phyloP scores from a whole-genome alignment of 2,329 filamentous ascomycete species.

The Sclerotinia minor region DNA sequence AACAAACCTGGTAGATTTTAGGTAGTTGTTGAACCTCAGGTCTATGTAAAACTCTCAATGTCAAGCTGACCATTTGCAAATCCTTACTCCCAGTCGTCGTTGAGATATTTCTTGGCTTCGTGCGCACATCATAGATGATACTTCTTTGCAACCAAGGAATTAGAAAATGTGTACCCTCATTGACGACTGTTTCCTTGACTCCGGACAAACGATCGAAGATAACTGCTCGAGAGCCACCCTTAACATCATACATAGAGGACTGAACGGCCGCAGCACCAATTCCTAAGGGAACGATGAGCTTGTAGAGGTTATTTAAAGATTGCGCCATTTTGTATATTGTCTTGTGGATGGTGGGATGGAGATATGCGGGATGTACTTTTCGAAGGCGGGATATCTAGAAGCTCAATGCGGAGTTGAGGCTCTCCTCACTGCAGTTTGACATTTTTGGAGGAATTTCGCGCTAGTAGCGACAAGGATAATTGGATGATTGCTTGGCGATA shows the following conservation, averaged over 20 bases:
- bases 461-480: constrained; percentile 33
- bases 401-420: constrained; percentile 20
- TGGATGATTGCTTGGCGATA: constrained; percentile 30
- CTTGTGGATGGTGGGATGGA: constrained; percentile 18
- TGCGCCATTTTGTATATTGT: constrained; percentile 46
- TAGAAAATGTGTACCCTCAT: constrained; percentile 96
- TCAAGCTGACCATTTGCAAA: constrained; percentile 99
- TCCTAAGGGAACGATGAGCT: constrained; percentile 71
- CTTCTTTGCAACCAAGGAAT: constrained; percentile 93
- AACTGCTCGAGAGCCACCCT: constrained; percentile 89
- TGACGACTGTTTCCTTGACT: constrained; percentile 89
- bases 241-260: constrained; percentile 93
- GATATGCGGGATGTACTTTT: constrained; percentile 25
- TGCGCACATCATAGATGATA: constrained; percentile 95
- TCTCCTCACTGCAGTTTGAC: constrained; percentile 26
- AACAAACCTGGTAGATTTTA: constrained; percentile 92
- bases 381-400: constrained; percentile 23
- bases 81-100: constrained; percentile 99
- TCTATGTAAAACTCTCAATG: constrained; percentile 88
- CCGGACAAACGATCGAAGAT: constrained; percentile 94
- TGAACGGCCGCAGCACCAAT: constrained; percentile 67
- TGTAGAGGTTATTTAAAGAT: constrained; percentile 62
- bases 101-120: constrained; percentile 94
- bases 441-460: constrained; percentile 37
- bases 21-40: constrained; percentile 90